Evolutionary conservation across 192 early-diverging fungal genomes (phyloP).

Genomic region (Podila minutissima): DNA sequence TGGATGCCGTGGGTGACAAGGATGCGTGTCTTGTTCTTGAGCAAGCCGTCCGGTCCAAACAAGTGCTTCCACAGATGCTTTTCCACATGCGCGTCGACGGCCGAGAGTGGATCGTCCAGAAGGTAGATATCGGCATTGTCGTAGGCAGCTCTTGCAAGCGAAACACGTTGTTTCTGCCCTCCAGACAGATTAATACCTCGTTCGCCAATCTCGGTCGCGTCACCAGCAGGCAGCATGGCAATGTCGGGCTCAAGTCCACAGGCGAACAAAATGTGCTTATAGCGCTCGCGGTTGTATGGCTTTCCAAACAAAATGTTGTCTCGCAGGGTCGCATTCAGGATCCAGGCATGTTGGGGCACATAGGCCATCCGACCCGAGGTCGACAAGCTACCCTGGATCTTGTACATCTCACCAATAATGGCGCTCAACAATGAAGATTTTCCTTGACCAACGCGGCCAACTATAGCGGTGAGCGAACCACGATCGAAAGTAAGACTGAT

Average conservation of each 20-base stretch:
- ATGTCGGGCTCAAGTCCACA: slow-evolving; percentile 82
- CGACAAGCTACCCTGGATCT: slow-evolving; percentile 62
- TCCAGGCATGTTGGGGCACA: slow-evolving; percentile 90
- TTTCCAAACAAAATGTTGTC: slow-evolving; percentile 94
- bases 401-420: slow-evolving; percentile 91
- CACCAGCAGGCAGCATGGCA: slow-evolving; percentile 69
- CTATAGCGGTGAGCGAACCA: slow-evolving; percentile 64
- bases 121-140: slow-evolving; percentile 79
- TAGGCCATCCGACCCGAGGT: slow-evolving; percentile 74
- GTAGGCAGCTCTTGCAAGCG: slow-evolving; percentile 84
- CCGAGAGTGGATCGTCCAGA: slow-evolving; percentile 88
- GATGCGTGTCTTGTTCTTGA: slow-evolving; percentile 70
- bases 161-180: slow-evolving; percentile 91
- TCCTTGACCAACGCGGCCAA: slow-evolving; percentile 67
- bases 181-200: slow-evolving; percentile 72
- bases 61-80: slow-evolving; percentile 76
- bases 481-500: slow-evolving; percentile 52
- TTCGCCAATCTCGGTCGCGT: slow-evolving; percentile 75
- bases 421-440: slow-evolving; percentile 60
- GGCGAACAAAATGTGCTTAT: slow-evolving; percentile 69
- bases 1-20: slow-evolving; percentile 78
- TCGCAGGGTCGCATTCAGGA: slow-evolving; percentile 89
- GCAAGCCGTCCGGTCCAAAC: slow-evolving; percentile 73
- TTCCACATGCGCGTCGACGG: slow-evolving; percentile 65
- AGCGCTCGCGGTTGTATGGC: slow-evolving; percentile 65